These are phyloP conservation scores for Colletotrichum sp. DNA, from an alignment of 2,329 filamentous ascomycete species.

Conservation along the genomic window DNA sequence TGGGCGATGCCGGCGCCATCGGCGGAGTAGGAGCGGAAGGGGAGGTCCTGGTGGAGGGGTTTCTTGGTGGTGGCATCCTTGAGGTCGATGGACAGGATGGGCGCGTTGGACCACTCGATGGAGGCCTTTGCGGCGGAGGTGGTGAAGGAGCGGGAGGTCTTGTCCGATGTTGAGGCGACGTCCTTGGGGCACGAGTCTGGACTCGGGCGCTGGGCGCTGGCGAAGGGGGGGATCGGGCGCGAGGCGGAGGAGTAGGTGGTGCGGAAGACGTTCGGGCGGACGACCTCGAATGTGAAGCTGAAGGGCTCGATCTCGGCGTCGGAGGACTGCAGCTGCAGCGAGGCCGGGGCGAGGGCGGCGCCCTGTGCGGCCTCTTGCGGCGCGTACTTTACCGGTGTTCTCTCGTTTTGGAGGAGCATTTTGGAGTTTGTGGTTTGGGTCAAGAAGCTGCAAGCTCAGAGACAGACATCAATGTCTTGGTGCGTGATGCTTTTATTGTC, in stretches of 20 bases:
- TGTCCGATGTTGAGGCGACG: slow-evolving; percentile 33
- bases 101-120: slow-evolving; percentile 64
- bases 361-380: slow-evolving; percentile 1
- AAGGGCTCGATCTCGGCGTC: slow-evolving; percentile 38
- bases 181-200: not conserved
- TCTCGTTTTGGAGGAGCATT: slow-evolving; percentile 19
- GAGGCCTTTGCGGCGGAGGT: slow-evolving; percentile 46
- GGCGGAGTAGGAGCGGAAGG: slow-evolving; percentile 68
- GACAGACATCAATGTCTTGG: not conserved
- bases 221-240: slow-evolving; percentile 70
- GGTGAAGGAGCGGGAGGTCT: slow-evolving; percentile 31
- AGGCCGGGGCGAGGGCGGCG: not conserved
- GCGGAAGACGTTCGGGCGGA: slow-evolving; percentile 69
- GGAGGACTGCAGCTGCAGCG: slow-evolving; percentile 10
- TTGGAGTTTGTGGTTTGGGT: not conserved
- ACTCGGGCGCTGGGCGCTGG: slow-evolving; percentile 56
- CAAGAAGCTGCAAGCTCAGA: not conserved
- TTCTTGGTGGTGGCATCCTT: slow-evolving; percentile 51
- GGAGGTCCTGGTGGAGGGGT: slow-evolving; percentile 66
- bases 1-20: slow-evolving; percentile 68
- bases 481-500: not conserved
- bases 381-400: slow-evolving; percentile 3
- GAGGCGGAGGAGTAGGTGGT: slow-evolving; percentile 68
- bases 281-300: slow-evolving; percentile 66
- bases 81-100: slow-evolving; percentile 57